Percentiles rank a stretch among this genome's conserved stretches.
phyloP scores from a whole-genome alignment of 305 asterid genomes.

The Nicotiana rustica region DNA sequence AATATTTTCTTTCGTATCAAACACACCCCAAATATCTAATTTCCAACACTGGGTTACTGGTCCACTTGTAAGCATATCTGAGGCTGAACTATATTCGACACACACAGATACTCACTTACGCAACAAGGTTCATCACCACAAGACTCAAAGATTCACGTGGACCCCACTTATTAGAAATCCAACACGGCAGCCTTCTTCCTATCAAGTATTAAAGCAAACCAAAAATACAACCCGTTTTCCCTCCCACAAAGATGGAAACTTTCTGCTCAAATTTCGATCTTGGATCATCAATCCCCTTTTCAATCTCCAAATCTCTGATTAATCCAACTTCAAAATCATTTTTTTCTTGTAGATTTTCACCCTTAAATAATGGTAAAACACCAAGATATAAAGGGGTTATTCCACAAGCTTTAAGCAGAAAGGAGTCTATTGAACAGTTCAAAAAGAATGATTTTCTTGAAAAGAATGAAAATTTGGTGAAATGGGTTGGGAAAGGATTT shows the following conservation, averaged over 20 bases:
- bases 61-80: slow-evolving; percentile 40
- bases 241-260: slow-evolving; percentile 59
- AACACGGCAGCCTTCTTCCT: not conserved
- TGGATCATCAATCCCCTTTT: slow-evolving; percentile 44
- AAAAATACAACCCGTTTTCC: not conserved
- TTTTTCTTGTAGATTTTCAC: slow-evolving; percentile 44
- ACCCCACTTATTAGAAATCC: slow-evolving; percentile 33
- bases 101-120: slow-evolving; percentile 55
- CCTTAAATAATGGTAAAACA: slow-evolving; percentile 36
- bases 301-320: slow-evolving; percentile 47
- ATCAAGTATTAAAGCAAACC: not conserved
- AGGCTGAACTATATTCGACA: slow-evolving; percentile 33
- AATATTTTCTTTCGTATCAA: too few species aligned
- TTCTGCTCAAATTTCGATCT: slow-evolving; percentile 58
- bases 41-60: slow-evolving; percentile 1
- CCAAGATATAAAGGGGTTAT: slow-evolving; percentile 40
- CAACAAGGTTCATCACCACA: slow-evolving; percentile 66
- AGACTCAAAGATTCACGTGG: slow-evolving; percentile 57
- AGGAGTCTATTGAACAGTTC: slow-evolving; percentile 32
- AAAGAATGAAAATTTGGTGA: slow-evolving; percentile 52
- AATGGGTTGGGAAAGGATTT: slow-evolving; percentile 62
- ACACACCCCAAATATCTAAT: not conserved
- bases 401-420: slow-evolving; percentile 40
- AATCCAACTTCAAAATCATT: slow-evolving; percentile 54
- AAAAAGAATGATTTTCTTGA: slow-evolving; percentile 33